phyloP scores from a whole-genome alignment of 169 alveolate genomes.

The Prorocentrum cordatum region DNA sequence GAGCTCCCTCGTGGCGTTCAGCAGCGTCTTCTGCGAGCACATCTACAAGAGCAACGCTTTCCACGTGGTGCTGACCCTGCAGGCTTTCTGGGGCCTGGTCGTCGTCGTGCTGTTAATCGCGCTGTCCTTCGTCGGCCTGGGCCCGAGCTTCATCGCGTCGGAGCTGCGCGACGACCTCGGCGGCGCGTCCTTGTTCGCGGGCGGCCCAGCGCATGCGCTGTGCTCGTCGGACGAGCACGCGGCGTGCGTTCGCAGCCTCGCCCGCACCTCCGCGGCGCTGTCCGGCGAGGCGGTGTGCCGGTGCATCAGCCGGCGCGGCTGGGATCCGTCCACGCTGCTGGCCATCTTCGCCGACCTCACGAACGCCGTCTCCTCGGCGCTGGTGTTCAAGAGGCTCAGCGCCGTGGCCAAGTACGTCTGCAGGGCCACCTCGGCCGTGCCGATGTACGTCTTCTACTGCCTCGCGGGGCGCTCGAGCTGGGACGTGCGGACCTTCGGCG shows the following conservation, averaged over 20 bases:
- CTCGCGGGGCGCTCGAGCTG: neutral
- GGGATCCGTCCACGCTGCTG: constrained; percentile 16
- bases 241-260: no score
- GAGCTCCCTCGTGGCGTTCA: constrained; percentile 49
- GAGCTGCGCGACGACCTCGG: constrained; percentile 11
- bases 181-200: neutral
- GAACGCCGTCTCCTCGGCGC: constrained; percentile 11
- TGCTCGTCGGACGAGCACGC: no score
- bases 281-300: neutral
- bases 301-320: no score
- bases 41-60: constrained; percentile 63
- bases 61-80: constrained; percentile 46
- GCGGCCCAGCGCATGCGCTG: no score
- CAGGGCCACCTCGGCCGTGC: constrained; percentile 19
- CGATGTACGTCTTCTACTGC: constrained; percentile 18
- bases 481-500: constrained; percentile 3
- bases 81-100: constrained; percentile 45
- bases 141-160: neutral
- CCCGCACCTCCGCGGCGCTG: no score
- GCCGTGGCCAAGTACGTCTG: constrained; percentile 43
- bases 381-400: constrained; percentile 5
- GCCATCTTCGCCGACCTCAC: constrained; percentile 14
- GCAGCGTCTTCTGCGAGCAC: constrained; percentile 53
- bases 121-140: neutral
- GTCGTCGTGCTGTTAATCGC: neutral